A percentile compares a stretch with the other conserved stretches of the same genome.
phyloP scores from a whole-genome alignment of 2,329 filamentous ascomycete species.

The Alternaria brassicae region DNA sequence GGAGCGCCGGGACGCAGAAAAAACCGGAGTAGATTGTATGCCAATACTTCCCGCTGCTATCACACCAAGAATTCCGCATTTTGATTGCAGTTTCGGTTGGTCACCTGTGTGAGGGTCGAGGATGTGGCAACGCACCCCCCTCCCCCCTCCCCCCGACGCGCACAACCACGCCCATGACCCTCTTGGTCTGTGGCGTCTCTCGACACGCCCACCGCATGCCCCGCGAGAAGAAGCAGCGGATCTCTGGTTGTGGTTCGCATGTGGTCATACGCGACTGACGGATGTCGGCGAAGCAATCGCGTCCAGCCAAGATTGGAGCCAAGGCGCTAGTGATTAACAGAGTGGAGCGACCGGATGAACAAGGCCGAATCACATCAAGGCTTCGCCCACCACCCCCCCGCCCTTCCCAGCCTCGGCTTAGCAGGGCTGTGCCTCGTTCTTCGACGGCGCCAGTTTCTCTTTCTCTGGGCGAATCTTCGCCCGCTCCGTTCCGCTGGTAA shows the following conservation, averaged over 20 bases:
- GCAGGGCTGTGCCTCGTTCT: neutral
- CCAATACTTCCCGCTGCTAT: conserved; percentile 7
- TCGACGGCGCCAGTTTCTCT: conserved; percentile 3
- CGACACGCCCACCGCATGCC: neutral
- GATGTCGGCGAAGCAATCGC: neutral
- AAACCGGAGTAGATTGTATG: conserved; percentile 3
- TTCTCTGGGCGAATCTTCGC: conserved; percentile 14
- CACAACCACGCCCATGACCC: neutral
- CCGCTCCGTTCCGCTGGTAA: conserved; percentile 11
- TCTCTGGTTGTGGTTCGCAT: neutral
- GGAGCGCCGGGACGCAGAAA: neutral
- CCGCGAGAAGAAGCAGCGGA: neutral
- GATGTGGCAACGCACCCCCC: neutral
- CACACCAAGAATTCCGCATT: conserved; percentile 9
- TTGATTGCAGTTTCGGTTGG: conserved; percentile 7
- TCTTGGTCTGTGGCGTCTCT: neutral
- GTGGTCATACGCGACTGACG: conserved; percentile 4
- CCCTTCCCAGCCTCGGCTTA: neutral
- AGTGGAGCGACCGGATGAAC: neutral
- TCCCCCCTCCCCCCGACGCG: neutral
- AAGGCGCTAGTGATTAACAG: conserved; percentile 3
- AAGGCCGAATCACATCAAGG: conserved; percentile 1
- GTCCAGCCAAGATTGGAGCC: conserved; percentile 2
- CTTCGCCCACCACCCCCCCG: neutral
- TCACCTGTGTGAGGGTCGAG: neutral